These are phyloP conservation scores for Blepharisma japonicum DNA, from an alignment of 73 alveolate genomes.

Conservation along the genomic window DNA sequence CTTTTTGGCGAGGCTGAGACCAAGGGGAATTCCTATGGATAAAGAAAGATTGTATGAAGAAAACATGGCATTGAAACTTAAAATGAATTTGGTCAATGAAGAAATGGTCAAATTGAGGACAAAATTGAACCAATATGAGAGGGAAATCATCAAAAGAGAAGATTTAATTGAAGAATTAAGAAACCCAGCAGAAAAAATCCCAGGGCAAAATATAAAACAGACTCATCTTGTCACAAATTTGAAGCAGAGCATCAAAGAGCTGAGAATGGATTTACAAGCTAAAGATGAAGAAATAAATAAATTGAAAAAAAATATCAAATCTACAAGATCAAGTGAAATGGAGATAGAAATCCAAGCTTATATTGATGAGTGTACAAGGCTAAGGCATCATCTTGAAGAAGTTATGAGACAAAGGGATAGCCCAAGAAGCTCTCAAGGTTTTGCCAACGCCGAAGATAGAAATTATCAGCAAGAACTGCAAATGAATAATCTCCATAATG, in stretches of 20 bases:
- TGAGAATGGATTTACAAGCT: neutral
- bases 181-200: no score
- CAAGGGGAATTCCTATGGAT: constrained; percentile 17
- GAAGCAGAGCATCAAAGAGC: neutral
- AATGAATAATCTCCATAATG: neutral
- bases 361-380: constrained; percentile 64
- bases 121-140: constrained; percentile 19
- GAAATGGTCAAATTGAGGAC: constrained; percentile 42
- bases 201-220: neutral
- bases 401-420: constrained; percentile 33
- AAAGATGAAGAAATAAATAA: constrained; percentile 28
- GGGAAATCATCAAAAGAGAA: constrained; percentile 29
- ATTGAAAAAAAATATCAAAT: constrained; percentile 53
- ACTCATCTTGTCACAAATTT: neutral
- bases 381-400: constrained; percentile 53
- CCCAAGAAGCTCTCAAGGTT: neutral
- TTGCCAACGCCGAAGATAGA: neutral
- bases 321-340: constrained; percentile 45
- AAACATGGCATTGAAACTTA: constrained; percentile 36
- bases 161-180: neutral
- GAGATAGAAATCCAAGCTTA: constrained; percentile 59
- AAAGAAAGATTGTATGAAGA: constrained; percentile 48
- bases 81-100: constrained; percentile 34
- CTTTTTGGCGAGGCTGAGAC: neutral
- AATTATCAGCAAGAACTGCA: neutral